phyloP scores from a whole-genome alignment of 352 stramenopile species.

The Phytophthora pseudosyringae region DNA sequence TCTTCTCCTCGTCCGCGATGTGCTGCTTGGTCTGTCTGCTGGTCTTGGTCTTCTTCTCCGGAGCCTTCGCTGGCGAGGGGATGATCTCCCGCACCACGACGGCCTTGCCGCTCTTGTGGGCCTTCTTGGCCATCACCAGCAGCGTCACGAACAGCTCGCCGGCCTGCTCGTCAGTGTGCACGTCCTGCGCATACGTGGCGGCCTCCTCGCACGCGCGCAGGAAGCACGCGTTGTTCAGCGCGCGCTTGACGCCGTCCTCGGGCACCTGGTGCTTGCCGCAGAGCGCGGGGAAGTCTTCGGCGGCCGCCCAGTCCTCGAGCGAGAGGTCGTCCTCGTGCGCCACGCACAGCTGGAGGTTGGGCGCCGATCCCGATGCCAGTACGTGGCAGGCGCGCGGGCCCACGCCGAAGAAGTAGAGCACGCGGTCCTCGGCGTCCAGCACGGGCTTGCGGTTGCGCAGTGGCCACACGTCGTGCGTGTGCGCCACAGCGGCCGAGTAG shows the following conservation, averaged over 20 bases:
- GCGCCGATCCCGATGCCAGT: conserved; percentile 36
- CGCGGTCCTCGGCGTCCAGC: conserved; percentile 68
- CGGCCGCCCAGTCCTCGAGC: conserved; percentile 20
- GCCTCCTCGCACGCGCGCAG: conserved; percentile 59
- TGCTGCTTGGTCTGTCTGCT: conserved; percentile 8
- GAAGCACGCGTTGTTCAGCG: conserved; percentile 57
- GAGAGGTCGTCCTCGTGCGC: conserved; percentile 48
- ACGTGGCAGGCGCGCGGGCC: conserved; percentile 41
- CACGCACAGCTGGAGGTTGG: conserved; percentile 62
- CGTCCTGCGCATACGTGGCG: conserved; percentile 34
- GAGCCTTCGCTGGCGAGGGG: conserved; percentile 8
- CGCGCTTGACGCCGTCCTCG: conserved; percentile 44
- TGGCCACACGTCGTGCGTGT: conserved; percentile 56
- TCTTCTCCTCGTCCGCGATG: conserved; percentile 4
- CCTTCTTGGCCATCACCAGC: conserved; percentile 36
- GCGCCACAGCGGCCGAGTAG: conserved; percentile 52
- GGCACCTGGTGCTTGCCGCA: conserved; percentile 42
- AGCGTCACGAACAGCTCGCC: conserved; percentile 42
- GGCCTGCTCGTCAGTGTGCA: conserved; percentile 38
- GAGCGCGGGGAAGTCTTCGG: conserved; percentile 46
- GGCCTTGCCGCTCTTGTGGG: conserved; percentile 24
- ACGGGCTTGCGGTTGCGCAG: conserved; percentile 55
- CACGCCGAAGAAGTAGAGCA: conserved; percentile 87
- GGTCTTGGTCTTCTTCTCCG: conserved; percentile 6
- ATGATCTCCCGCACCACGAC: conserved; percentile 29